Base-by-base conservation (phyloP, 2,329 filamentous ascomycete species). In the Alternaria incomplexa region DNA sequence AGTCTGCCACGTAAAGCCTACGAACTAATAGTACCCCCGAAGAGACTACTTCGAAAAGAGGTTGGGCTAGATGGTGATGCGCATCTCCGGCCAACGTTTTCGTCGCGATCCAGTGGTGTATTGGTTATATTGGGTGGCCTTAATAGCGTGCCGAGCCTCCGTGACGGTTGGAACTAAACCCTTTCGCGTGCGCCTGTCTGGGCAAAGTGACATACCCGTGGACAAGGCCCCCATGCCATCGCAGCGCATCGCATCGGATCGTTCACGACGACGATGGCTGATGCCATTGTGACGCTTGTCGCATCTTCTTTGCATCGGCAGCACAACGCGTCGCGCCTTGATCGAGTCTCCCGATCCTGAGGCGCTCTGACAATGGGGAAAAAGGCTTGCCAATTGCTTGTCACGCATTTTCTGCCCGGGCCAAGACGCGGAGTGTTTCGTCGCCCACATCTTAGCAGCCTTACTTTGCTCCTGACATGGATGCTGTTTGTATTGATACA, bases 361-460 rank as follows among this genome's bases (percentile, higher is more conserved):
- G 36, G 36, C 36, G 36, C 36, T 17, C 9, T 40, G 13, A 52
- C 15, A 22, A 40, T 52, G 48, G 23, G 20, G n/a, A 36, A 52
- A 22, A 23, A 52, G 13, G 28, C 28, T 36, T 52, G 48, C 48
- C 20, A 36, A 40, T 40, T 40, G 48, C 48, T 52, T 52, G 48
- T 52, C 20, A 36, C 22, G 48, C 28, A 13, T 20, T 52, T 52
- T 52, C 36, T 52, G 48, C 48, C 32, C 48, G 48, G 20, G 48
- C 48, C 48, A 52, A 52, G 48, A 22, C 30, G 48, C 48, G 48
- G 48, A 40, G 30, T 52, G 48, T 52, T 52, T 52, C 48, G 48
- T 22, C 20, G 36, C 36, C 36, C 36, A 40, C 36, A 40, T 40
- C 36, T 40, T 40, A 40, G 36, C 36, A 40, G 36, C 36, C 36